Base-by-base conservation (phyloP, 2,329 filamentous ascomycete genomes). In the Zasmidium citrigriseum region DNA sequence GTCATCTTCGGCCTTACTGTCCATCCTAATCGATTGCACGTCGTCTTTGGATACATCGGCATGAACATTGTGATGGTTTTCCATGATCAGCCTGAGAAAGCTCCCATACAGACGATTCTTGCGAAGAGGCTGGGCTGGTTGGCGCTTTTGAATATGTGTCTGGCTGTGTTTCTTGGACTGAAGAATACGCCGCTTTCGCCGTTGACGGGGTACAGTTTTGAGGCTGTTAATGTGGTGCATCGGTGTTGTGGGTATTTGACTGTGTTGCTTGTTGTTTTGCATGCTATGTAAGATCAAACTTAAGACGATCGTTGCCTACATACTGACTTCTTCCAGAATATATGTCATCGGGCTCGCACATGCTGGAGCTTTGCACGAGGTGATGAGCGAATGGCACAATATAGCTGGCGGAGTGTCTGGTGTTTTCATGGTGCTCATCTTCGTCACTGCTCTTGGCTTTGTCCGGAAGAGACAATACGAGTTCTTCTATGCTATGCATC, bases 71-170 rank as follows among this genome's bases (percentile, higher is more conserved):
- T 54, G 11, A 46, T 66, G 52, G 57, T 60, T 14, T 65, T 65
- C 20, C 47, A 64, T 45, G 63, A 65, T 46, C 49, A 41, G 3
- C 61, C 59, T 41, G 50, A 59, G 7, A 54, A 55, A 7, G 61
- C 47, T 11, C 34, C 34, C 5, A 52, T 57, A 16, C 38, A 53
- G 12, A 64, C 60, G 12, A 64, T 64, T 7, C 59, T 68, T 10
- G 63, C 64, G 3, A 67, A 67, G 38, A 56, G 67, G 27, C 61
- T 69, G 21, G 67, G 65, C 38, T 68, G 65, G 65, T 67, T 70
- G 34, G 57, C 64, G 3, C 49, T 67, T 23, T 63, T 55, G 52
- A 68, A 68, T 57, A 55, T 69, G 53, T 61, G 58, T 54, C 55
- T 69, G 2, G 58, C 60, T 27, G 44, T 68, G 22, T 65, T 69